phyloP scores from a whole-genome alignment of 2,329 filamentous ascomycete genomes.

The Cladosporium phlei region DNA sequence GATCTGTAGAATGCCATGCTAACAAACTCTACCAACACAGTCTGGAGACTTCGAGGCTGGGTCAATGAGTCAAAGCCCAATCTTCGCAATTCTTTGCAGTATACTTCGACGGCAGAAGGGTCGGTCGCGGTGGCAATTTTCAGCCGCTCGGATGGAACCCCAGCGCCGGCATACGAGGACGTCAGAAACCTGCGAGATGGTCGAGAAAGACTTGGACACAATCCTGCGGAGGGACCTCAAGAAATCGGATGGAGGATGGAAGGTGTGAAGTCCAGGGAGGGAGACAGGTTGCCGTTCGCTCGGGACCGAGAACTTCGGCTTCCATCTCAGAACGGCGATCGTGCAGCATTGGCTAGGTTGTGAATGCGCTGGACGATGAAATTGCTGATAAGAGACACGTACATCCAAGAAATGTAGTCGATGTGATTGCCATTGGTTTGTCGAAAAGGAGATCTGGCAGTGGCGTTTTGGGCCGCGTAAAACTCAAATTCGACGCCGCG shows the following conservation, averaged over 20 bases:
- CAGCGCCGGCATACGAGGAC: conserved; percentile 20
- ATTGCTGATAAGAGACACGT: too few relatives aligned
- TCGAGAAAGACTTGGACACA: conserved; percentile 25
- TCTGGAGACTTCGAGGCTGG: conserved; percentile 27
- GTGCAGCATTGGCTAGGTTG: conserved; percentile 26
- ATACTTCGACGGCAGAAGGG: conserved; percentile 13
- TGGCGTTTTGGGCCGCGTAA: too few relatives aligned
- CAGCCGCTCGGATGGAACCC: conserved; percentile 21
- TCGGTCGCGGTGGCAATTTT: conserved; percentile 17
- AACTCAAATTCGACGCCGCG: too few relatives aligned
- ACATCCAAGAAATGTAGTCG: too few relatives aligned
- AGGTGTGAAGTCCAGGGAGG: conserved; percentile 20
- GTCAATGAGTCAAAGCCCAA: conserved; percentile 14
- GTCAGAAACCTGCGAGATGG: conserved; percentile 25
- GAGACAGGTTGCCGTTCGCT: conserved; percentile 11
- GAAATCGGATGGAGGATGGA: conserved; percentile 24
- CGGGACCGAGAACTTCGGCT: conserved; percentile 16
- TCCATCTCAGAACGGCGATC: conserved; percentile 22
- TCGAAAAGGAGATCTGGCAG: too few relatives aligned
- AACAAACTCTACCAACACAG: conserved; percentile 10
- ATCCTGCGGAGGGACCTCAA: conserved; percentile 21
- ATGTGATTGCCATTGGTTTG: too few relatives aligned
- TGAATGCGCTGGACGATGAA: too few relatives aligned
- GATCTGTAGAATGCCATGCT: neutral
- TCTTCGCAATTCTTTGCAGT: conserved; percentile 20